Evolutionary conservation across 176 grass and related monocot species (phyloP).

Genomic region (Ananas comosus): DNA sequence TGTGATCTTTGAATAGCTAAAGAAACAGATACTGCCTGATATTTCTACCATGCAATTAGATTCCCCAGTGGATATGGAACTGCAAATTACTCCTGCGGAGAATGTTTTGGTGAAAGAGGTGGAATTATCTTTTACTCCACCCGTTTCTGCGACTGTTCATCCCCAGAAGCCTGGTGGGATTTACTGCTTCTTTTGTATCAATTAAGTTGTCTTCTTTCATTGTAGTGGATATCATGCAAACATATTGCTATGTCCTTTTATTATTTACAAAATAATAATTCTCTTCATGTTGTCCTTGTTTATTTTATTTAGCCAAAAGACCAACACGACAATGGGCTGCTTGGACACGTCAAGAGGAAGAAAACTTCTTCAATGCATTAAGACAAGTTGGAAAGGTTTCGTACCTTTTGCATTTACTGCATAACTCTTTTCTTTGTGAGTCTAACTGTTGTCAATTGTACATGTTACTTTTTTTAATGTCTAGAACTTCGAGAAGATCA

Average conservation of each 20-base stretch:
- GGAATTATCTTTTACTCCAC: background rate
- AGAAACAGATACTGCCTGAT: background rate
- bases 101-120: background rate
- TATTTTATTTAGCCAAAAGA: constrained; percentile 42
- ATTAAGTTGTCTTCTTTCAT: too few relatives aligned
- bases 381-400: constrained; percentile 97
- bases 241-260: too few relatives aligned
- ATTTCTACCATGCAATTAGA: background rate
- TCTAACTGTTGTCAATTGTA: constrained; percentile 24
- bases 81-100: background rate
- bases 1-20: background rate
- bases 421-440: constrained; percentile 7
- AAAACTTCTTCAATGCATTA: constrained; percentile 96
- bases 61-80: background rate
- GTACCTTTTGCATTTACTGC: constrained; percentile 10
- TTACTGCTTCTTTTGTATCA: background rate
- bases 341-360: constrained; percentile 93
- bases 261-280: background rate
- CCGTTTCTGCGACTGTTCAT: background rate
- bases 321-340: constrained; percentile 80
- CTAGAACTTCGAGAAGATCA: constrained; percentile 99
- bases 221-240: too few relatives aligned
- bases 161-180: background rate
- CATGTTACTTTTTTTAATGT: constrained; percentile 9
- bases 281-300: background rate